Evolutionary conservation across 768 basidiomycete species (phyloP), one percentile per base, ranked within the genome.

Genomic region (Leccinum barrowsii): DNA sequence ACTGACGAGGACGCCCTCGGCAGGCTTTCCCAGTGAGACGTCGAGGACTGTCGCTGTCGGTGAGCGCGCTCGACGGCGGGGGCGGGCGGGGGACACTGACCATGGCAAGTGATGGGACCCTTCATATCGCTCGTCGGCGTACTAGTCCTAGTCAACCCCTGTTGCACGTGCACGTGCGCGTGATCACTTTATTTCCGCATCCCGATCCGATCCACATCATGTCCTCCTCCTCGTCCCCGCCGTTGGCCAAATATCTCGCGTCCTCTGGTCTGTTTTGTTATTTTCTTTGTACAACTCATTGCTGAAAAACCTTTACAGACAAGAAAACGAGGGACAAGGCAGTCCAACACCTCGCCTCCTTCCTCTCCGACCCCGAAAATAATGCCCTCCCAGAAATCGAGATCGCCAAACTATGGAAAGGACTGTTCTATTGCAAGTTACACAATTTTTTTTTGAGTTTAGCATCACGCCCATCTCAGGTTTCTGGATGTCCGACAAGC

Each of bases 401-500:
- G 67, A 88, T 97, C 86, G 82, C 84, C 60, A 96, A 94, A 73
- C 73, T 98, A 30, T 98, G 96, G 96, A 98, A 99, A 72, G 96
- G 95, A 1, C 83, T 98, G 52, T 99, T 96, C 73, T 99, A 96
- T 73, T 97, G 95, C 94, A 61, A 63, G 85, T 28, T 73, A 5
- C 34, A 24, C 50, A 7, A 17, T 13, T 35, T 13, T 35, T 35
- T 15, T 13, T 22, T 21, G 24, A 48, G 5, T 17, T 22, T 7
- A 7, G 6, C 49, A 37, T 62, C 58, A 65, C 7, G 13, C 37
- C 28, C 42, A 0, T 32, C 4, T 5, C 42, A 97, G 95, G 96
- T 70, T 98, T 94, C 75, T 99, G 96, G 95, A 98, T 98, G 94
- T 98, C 95, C 10, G 96, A 99, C 75, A 99, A 98, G 70, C 95